Base-by-base conservation (phyloP, 768 basidiomycete genomes). In the Hydnomerulius pinastri region DNA sequence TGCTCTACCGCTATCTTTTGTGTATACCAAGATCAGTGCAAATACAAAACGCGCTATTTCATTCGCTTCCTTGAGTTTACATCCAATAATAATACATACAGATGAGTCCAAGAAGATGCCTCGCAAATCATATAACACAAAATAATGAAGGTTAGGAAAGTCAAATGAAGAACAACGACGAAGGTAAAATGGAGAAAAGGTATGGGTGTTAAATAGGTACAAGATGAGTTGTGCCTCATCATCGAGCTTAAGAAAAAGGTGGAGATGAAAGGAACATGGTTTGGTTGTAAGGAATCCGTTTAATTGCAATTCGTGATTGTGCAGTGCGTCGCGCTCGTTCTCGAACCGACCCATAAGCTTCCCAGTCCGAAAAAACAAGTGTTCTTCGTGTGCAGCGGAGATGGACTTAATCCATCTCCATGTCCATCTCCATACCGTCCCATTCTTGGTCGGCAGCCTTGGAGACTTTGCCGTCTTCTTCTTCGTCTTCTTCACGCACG, bases 381-480 rank as follows among this genome's bases (percentile, higher is more conserved):
- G n/a, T n/a, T n/a, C n/a, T 20, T 11, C 39, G 15, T 17, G 48
- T 17, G 10, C n/a, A 8, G 18, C n/a, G 33, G 7, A n/a, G 33
- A 50, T 33, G 32, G 25, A 39, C 38, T 52, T 39, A 62, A 21
- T 59, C 64, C 67, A 68, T 70, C 23, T 65, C 66, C 65, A 68
- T 68, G 1, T 70, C 87, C 82, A 89, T 86, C 51, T 77, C 77
- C 70, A 73, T 68, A 43, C 77, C 71, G 45, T 75, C 70, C 73
- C 70, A 77, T 58, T 57, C 58, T 51, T 59, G 56, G 48, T 53
- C 45, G 30, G n/a, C 20, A n/a, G 15, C 45, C 32, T 37, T 54
- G 46, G 37, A 50, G 56, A 50, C 52, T 56, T 33, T 57, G 54
- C 32, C 62, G 18, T 21, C 63, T 52, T 73, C 72, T 45, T 73